Conservation (phyloP, 179 eudicot species). For the Vitellaria paradoxa region DNA sequence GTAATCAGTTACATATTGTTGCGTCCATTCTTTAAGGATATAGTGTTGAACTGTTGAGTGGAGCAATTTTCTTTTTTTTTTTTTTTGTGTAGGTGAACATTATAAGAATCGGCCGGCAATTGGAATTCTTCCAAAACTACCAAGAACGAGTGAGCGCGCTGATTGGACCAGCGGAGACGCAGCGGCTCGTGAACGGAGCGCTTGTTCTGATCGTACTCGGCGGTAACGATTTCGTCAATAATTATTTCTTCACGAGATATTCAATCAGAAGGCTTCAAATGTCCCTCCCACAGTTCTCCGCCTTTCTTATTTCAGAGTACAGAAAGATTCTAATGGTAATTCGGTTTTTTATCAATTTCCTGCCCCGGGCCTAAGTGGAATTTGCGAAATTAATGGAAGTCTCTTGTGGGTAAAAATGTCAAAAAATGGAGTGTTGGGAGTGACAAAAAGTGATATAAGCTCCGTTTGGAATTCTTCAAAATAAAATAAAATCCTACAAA, state of each 20-base stretch:
- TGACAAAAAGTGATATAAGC: too few relatives aligned
- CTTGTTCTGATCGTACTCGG: slow-evolving; percentile 37
- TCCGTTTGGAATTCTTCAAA: too few relatives aligned
- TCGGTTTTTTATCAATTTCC: not conserved
- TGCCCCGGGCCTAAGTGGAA: not conserved
- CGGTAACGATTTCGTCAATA: slow-evolving; percentile 52
- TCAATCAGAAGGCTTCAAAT: slow-evolving; percentile 28
- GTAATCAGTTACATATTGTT: too few relatives aligned
- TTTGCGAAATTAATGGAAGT: too few relatives aligned
- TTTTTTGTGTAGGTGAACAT: slow-evolving; percentile 26
- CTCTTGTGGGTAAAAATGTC: too few relatives aligned
- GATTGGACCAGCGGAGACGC: slow-evolving; percentile 22
- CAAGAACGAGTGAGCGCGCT: slow-evolving; percentile 29
- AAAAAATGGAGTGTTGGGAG: too few relatives aligned
- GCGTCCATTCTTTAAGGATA: too few relatives aligned
- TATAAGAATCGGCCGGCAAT: slow-evolving; percentile 32
- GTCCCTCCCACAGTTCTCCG: slow-evolving; percentile 27
- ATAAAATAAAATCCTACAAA: too few relatives aligned
- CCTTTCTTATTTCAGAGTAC: slow-evolving; percentile 35
- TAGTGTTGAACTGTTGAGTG: not conserved
- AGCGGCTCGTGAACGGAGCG: slow-evolving; percentile 30
- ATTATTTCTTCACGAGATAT: slow-evolving; percentile 37
- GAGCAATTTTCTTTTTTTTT: not conserved
- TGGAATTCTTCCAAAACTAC: slow-evolving; percentile 29
- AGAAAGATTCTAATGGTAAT: slow-evolving; percentile 35